Base-by-base conservation (phyloP, 306 rosid genomes). In the Corylus heterophylla region DNA sequence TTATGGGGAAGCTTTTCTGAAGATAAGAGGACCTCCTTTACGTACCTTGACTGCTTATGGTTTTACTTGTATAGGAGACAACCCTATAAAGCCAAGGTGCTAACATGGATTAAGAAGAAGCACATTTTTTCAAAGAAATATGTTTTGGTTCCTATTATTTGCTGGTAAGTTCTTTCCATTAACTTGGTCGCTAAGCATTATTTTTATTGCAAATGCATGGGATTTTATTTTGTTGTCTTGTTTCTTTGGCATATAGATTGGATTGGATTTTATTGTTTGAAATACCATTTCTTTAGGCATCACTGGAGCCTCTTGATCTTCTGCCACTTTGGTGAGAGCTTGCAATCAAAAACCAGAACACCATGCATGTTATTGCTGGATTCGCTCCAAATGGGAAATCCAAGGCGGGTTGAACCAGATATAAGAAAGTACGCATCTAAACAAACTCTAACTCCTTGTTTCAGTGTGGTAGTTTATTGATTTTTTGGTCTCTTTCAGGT, bases 221-320 rank as follows among this genome's bases (percentile, higher is more conserved):
- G 64, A 73, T 69, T 25, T 35, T 42, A 31, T 69, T 68, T 66
- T 54, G 17, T 8, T 35, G 22, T 8, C 13, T 66, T 68, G 31
- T 42, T 68, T 42, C 51, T 68, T 42, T 68, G 49, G 22, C 51
- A 31, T 9, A 8, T 12, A 42, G 50, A 18, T 39, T 17, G 12
- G 48, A 68, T 37, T 2, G 25, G 47, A 68, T 68, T 68, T 61
- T 71, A 75, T 84, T 49, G 42, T 74, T 69, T 71, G 54, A 81
- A 76, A 78, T 81, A 78, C 18, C 69, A 71, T 69, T 54, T n/a
- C 75, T 73, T 51, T 54, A 93, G 97, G 98, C 76, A 80, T 54
- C 97, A 93, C 69, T 91, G 98, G 98, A 88, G 81, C 84, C 91
- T 93, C 79, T 77, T 93, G 82, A 93, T 89, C 81, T 81, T 93